These are phyloP conservation scores for Pythium insidiosum DNA, from an alignment of 352 stramenopile genomes.

Conservation along the genomic window DNA sequence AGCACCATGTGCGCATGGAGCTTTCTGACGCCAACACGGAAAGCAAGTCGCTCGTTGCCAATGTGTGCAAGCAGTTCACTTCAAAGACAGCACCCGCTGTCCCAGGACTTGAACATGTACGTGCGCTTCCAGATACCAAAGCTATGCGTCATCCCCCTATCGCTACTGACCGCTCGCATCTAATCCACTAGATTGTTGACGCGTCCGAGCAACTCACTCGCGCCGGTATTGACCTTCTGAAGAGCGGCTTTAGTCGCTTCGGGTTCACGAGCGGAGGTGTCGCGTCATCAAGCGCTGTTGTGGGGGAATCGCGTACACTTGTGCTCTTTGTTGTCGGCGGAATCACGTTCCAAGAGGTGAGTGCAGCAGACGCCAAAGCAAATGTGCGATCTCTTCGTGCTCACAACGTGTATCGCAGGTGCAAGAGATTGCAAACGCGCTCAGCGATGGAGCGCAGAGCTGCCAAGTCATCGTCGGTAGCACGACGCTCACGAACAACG, in stretches of 20 bases:
- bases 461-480: conserved; percentile 64
- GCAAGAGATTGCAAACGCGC: conserved; percentile 51
- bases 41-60: too few relatives aligned
- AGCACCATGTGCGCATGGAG: too few relatives aligned
- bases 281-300: conserved; percentile 13
- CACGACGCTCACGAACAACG: conserved; percentile 66
- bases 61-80: too few relatives aligned
- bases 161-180: too few relatives aligned
- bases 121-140: too few relatives aligned
- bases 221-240: conserved; percentile 70
- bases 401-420: conserved; percentile 35
- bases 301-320: conserved; percentile 33
- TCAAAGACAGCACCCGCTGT: too few relatives aligned
- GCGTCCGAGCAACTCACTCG: conserved; percentile 69
- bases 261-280: conserved; percentile 27
- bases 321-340: conserved; percentile 73
- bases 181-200: conserved; percentile 76
- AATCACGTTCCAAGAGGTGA: conserved; percentile 71
- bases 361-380: too few relatives aligned
- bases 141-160: too few relatives aligned
- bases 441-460: conserved; percentile 35
- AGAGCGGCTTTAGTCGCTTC: conserved; percentile 78
- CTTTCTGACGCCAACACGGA: too few relatives aligned
- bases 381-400: too few relatives aligned
- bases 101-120: too few relatives aligned